phyloP scores from a whole-genome alignment of 2,329 filamentous ascomycete genomes.

The Cladorrhinum sp. region DNA sequence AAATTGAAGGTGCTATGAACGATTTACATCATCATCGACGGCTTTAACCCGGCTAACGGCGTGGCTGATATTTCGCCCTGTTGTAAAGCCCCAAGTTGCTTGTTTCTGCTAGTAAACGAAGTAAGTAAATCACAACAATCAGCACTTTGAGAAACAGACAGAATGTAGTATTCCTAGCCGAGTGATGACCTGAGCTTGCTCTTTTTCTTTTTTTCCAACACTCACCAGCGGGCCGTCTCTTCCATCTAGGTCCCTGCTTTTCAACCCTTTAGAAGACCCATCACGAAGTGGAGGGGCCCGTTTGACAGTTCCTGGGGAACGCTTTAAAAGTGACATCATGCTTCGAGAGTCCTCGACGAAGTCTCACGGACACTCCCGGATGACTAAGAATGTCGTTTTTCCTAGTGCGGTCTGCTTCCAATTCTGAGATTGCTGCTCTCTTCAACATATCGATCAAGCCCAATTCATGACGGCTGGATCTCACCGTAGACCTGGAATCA shows the following conservation, averaged over 20 bases:
- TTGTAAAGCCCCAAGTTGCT: too few species aligned
- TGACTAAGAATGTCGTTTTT: background rate
- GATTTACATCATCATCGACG: too few species aligned
- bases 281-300: background rate
- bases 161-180: too few species aligned
- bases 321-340: conserved; percentile 5
- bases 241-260: background rate
- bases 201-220: too few species aligned
- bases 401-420: background rate
- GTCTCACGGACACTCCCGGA: background rate
- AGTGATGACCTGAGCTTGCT: too few species aligned
- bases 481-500: background rate
- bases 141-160: too few species aligned
- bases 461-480: background rate
- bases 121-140: too few species aligned
- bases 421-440: background rate
- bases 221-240: background rate
- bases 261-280: background rate
- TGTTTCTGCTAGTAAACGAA: too few species aligned
- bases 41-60: too few species aligned
- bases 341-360: background rate
- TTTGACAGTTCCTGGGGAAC: conserved; percentile 8
- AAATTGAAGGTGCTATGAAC: too few species aligned
- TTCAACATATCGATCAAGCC: background rate
- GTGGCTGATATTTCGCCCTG: too few species aligned